Base-by-base conservation (phyloP, 768 basidiomycete species). In the Psilocybe tampanensis region DNA sequence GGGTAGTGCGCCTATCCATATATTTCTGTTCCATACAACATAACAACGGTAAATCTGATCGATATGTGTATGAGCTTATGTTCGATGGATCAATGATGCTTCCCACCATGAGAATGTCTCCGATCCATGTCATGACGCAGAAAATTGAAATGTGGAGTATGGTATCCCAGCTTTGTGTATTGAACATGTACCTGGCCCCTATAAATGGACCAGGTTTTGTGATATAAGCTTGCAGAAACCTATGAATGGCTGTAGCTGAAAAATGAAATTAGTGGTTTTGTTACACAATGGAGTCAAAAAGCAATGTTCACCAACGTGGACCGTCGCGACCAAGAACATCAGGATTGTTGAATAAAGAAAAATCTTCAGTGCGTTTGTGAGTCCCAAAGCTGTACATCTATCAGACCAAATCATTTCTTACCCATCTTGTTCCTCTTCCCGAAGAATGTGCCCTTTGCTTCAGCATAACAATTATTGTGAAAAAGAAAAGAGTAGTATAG, bases 21-120 rank as follows among this genome's bases (percentile, higher is more conserved):
- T 13, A 33, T 58, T 63, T 32, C 52, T 41, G 45, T 60, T 63
- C 68, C 68, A 70, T 8, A 70, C 58, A 12, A 66, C 39, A 47
- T 64, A 70, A 34, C 67, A 67, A 9, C 69, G 56, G 47, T 70
- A 70, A 17, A 70, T 68, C 69, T 68, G 39, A 3, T 15, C 22
- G 24, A 17, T 8, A n/a, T 48, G 18, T 7, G n/a, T 5, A 32
- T 32, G 8, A 33, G 44, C 17, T 26, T n/a, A 43, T 22, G 22
- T 6, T 9, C 15, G 15, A 21, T 32, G 17, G 13, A 39, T 19
- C 12, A 18, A 23, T 32, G n/a, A 18, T 44, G 5, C 18, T 8
- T 7, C 26, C 23, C 32, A 44, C 29, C 13, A 68, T 61, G 9
- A 71, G 59, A 26, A 51, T 44, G 43, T 71, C 68, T 7, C 68